Evolutionary conservation across 2,329 filamentous ascomycete genomes (phyloP), one percentile per base, ranked within the genome.

Genomic region (Purpureocillium takamizusanense): DNA sequence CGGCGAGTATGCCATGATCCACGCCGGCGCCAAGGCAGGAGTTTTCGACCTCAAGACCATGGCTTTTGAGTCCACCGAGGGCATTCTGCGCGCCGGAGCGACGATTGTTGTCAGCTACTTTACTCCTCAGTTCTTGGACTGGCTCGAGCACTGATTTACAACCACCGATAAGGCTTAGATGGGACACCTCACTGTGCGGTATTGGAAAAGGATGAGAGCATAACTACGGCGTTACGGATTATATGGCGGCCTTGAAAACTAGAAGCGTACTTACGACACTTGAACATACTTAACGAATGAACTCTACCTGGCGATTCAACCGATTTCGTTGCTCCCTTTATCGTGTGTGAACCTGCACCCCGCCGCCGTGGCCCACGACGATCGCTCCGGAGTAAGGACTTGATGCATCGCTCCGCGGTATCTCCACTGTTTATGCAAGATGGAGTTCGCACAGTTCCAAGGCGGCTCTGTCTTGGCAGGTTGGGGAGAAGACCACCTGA

Each of bases 1-100:
- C 53, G 92, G 92, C 50, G 92, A 98, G 67, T 98, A 83, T 57
- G 89, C 92, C 47, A 97, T 97, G 92, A 92, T 98, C 37, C 87
- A 95, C 55, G 92, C 92, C 0, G 92, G 77, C 15, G 92, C 92
- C 35, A 94, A 95, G 61, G 90, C 92, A 2, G 92, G 92, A 4
- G 92, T 98, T 3, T 98, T 97, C 56, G 90, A 95, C 58, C 68
- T 97, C 55, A 92, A 90, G 67, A 70, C 81, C 4, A 95, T 95
- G 86, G 92, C 87, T 0, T 89, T 95, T 51, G 92, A 98, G 68
- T 83, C 86, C 42, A 94, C 87, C 1, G 86, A 97, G 62, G 87
- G 89, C 17, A 97, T 98, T 46, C 65, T 98, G 43, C 76, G 92
- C 49, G 92, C 92, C 8, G 92, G 92, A 32, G 92, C 92, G 7